phyloP scores from a whole-genome alignment of 306 rosid genomes.

The Lathyrus oleraceus region DNA sequence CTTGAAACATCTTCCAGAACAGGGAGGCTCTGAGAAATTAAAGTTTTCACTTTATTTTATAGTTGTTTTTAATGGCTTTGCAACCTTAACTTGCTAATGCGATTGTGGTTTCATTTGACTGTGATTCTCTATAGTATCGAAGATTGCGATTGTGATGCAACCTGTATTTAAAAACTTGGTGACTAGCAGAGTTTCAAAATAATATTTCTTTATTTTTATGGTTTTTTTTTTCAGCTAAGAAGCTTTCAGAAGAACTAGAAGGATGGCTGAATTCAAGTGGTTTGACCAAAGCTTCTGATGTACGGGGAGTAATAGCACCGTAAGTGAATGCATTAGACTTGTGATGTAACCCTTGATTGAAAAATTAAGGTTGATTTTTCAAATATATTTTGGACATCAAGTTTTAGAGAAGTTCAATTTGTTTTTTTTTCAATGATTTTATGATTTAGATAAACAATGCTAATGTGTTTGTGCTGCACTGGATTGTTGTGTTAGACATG shows the following conservation, averaged over 20 bases:
- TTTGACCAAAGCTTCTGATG: conserved; percentile 67
- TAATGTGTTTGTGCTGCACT: conserved; percentile 19
- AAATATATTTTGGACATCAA: not conserved
- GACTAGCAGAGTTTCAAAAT: not conserved
- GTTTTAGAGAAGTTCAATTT: not conserved
- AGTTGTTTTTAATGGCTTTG: not conserved
- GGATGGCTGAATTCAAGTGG: conserved; percentile 74
- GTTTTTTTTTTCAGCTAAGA: conserved; percentile 47
- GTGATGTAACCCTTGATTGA: not conserved
- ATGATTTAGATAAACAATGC: not conserved
- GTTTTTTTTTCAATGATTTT: not conserved
- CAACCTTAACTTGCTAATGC: not conserved
- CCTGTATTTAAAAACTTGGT: not conserved
- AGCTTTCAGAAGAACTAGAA: conserved; percentile 69
- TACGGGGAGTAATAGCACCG: conserved; percentile 94
- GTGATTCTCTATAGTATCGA: not conserved
- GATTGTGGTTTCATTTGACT: not conserved
- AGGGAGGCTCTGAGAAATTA: not conserved
- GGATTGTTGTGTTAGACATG: conserved; percentile 67
- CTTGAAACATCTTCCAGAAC: not conserved
- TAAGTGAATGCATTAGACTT: conserved; percentile 44
- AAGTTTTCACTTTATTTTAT: not conserved
- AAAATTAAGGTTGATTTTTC: not conserved
- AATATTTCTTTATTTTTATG: not conserved
- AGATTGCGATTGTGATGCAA: not conserved